Percentiles rank a stretch among this genome's conserved stretches.
Evolutionary conservation across 164 flowering plant genomes (phyloP).

Genomic region (Akebia trifoliata): DNA sequence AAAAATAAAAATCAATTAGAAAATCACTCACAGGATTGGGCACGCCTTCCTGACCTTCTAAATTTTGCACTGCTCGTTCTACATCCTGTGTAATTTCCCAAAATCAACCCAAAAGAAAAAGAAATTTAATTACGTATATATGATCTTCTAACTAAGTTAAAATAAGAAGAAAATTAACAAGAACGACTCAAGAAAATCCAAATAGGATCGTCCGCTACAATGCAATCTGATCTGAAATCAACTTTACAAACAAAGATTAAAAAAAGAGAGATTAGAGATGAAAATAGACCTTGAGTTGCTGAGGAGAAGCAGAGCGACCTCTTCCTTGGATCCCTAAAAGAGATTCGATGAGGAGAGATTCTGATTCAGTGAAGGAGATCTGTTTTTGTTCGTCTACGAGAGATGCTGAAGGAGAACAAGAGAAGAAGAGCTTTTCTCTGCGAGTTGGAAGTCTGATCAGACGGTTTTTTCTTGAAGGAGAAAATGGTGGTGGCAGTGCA

Average conservation of each 20-base stretch:
- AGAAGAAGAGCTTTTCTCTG: slow-evolving; percentile 5
- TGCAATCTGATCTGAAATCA: too few relatives aligned
- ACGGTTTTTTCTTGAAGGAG: background rate
- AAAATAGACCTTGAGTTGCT: slow-evolving; percentile 56
- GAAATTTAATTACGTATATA: background rate
- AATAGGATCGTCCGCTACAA: too few relatives aligned
- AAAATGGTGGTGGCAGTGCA: background rate
- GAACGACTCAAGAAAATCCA: background rate
- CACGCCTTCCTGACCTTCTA: slow-evolving; percentile 68
- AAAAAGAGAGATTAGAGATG: background rate
- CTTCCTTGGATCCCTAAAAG: slow-evolving; percentile 91
- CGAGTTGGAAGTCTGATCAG: background rate
- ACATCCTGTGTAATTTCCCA: slow-evolving; percentile 48
- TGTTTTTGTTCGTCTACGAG: slow-evolving; percentile 27
- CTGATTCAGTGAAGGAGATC: slow-evolving; percentile 46
- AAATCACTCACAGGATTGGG: slow-evolving; percentile 55
- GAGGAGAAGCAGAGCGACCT: slow-evolving; percentile 77
- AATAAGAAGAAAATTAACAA: background rate
- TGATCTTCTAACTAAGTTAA: too few relatives aligned
- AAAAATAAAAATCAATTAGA: background rate
- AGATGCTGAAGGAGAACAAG: slow-evolving; percentile 22
- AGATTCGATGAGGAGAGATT: slow-evolving; percentile 54
- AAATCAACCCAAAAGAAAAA: background rate
- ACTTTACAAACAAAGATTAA: too few relatives aligned
- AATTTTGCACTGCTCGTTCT: slow-evolving; percentile 58